These are phyloP conservation scores for Chaetomium olivaceum DNA, from an alignment of 2,329 filamentous ascomycete genomes.

Conservation along the genomic window DNA sequence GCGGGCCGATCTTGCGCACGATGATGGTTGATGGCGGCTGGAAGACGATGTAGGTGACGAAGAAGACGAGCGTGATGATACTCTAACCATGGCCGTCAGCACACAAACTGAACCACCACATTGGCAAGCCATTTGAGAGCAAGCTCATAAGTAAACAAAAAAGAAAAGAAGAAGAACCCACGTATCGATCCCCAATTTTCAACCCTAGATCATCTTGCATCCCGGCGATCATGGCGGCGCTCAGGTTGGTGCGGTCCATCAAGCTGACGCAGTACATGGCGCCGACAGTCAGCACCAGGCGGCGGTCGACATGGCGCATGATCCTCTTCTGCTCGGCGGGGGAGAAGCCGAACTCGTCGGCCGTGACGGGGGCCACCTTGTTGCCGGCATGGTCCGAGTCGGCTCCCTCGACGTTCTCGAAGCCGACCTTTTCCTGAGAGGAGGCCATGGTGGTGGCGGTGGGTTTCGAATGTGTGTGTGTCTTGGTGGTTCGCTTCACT, in stretches of 20 bases:
- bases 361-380: slow-evolving; percentile 10
- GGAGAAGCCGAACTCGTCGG: slow-evolving; percentile 51
- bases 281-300: slow-evolving; percentile 62
- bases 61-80: slow-evolving; percentile 72
- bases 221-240: slow-evolving; percentile 70
- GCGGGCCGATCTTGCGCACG: slow-evolving; percentile 65
- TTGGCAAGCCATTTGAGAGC: not conserved
- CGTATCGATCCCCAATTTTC: slow-evolving; percentile 46
- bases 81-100: slow-evolving; percentile 41
- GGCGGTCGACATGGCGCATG: slow-evolving; percentile 67
- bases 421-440: slow-evolving; percentile 16
- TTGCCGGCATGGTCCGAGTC: slow-evolving; percentile 21
- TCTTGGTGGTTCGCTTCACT: not conserved
- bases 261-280: slow-evolving; percentile 72
- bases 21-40: slow-evolving; percentile 71
- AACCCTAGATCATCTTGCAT: slow-evolving; percentile 53
- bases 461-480: not conserved
- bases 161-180: slow-evolving; percentile 35
- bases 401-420: slow-evolving; percentile 23
- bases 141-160: not conserved
- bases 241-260: slow-evolving; percentile 78
- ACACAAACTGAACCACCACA: not conserved
- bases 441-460: slow-evolving; percentile 14
- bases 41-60: slow-evolving; percentile 70
- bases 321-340: slow-evolving; percentile 66